A percentile compares a stretch with the other conserved stretches of the same genome.
phyloP scores from a whole-genome alignment of 2,329 filamentous ascomycete species.

The Trichoderma guizhouense region DNA sequence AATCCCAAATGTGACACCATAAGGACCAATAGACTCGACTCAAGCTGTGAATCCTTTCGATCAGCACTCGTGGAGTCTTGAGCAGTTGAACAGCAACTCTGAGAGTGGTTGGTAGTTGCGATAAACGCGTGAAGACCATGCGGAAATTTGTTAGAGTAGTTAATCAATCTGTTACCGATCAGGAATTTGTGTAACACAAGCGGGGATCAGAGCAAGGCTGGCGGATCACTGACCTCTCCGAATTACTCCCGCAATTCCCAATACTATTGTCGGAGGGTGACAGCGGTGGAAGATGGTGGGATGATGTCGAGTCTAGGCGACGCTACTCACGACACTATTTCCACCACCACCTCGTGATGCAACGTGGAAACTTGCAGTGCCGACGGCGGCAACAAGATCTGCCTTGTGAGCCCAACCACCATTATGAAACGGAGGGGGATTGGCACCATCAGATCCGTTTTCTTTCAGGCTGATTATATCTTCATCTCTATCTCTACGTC shows the following conservation, averaged over 20 bases:
- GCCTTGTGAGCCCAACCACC: neutral
- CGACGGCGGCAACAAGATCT: neutral
- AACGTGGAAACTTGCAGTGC: neutral
- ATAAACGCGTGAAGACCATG: neutral
- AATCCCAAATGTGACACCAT: neutral
- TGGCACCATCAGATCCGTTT: neutral
- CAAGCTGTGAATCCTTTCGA: neutral
- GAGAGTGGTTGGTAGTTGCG: neutral
- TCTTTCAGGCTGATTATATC: neutral
- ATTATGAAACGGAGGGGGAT: neutral
- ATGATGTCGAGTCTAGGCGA: neutral
- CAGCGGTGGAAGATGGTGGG: neutral
- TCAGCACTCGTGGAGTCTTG: neutral
- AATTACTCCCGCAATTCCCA: neutral
- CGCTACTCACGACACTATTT: neutral
- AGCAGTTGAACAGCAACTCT: neutral
- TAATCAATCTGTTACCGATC: neutral
- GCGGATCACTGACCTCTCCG: neutral
- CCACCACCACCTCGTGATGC: slow-evolving; percentile 2
- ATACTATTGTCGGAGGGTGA: neutral
- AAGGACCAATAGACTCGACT: neutral
- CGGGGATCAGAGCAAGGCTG: neutral
- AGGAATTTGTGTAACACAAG: neutral
- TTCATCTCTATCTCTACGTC: neutral
- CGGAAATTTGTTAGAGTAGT: neutral